Conservation (phyloP, 2,329 filamentous ascomycete genomes). For the Colletotrichum sp. region DNA sequence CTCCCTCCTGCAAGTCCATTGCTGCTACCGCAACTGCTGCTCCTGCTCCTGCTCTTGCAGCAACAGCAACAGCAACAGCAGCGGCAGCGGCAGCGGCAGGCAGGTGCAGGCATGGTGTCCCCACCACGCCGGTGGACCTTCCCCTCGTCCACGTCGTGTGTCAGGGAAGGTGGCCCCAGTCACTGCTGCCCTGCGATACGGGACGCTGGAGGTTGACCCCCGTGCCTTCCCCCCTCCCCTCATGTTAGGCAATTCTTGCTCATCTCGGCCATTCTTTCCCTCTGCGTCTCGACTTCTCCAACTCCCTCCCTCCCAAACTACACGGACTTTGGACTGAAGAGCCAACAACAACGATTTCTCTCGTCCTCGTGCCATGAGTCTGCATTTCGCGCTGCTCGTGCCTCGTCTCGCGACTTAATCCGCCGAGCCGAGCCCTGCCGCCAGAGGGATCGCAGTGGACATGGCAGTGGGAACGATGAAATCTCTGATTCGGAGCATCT, state of each 20-base stretch:
- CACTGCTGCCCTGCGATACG: slow-evolving; percentile 5
- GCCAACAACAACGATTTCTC: not conserved
- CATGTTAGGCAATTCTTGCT: slow-evolving; percentile 8
- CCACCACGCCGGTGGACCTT: not conserved
- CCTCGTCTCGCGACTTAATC: not conserved
- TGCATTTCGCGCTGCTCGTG: not conserved
- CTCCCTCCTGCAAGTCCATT: not conserved
- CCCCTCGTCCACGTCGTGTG: not conserved
- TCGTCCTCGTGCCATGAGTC: not conserved
- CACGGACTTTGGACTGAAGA: not conserved
- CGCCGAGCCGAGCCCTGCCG: not conserved
- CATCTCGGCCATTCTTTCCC: slow-evolving; percentile 15
- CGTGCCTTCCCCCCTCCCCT: not conserved
- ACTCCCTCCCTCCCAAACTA: not conserved
- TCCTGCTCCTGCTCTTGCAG: not conserved
- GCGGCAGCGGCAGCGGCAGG: not conserved
- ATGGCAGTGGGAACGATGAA: not conserved
- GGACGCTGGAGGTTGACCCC: not conserved
- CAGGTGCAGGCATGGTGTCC: not conserved
- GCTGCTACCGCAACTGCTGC: not conserved
- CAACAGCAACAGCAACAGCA: not conserved
- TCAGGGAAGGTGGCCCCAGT: not conserved
- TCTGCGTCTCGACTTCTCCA: not conserved
- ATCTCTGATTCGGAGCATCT: not conserved
- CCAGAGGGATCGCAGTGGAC: not conserved